These are phyloP conservation scores for Phialophora expanda DNA, from an alignment of 2,329 filamentous ascomycete species.

Conservation along the genomic window DNA sequence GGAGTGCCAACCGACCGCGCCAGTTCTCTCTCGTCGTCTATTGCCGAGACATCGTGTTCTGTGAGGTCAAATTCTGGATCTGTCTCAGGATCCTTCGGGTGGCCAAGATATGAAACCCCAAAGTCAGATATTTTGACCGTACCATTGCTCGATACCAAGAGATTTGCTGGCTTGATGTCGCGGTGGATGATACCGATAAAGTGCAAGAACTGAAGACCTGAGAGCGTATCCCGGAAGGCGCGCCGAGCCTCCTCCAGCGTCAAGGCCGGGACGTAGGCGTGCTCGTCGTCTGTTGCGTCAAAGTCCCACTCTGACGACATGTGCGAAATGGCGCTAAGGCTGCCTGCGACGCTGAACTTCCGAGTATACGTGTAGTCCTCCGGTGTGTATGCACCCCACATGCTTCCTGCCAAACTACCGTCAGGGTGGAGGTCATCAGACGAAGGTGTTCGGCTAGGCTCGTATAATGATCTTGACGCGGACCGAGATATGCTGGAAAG, in stretches of 20 bases:
- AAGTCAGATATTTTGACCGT: constrained; percentile 98
- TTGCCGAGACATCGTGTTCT: constrained; percentile 82
- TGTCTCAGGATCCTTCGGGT: constrained; percentile 77
- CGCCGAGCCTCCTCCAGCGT: constrained; percentile 81
- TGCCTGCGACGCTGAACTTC: constrained; percentile 77
- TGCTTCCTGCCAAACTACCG: constrained; percentile 71
- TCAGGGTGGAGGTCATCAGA: constrained; percentile 32
- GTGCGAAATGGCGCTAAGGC: constrained; percentile 43
- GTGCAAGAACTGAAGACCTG: constrained; percentile 91
- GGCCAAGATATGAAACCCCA: constrained; percentile 94
- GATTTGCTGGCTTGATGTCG: constrained; percentile 97
- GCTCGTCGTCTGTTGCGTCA: constrained; percentile 71
- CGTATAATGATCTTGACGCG: constrained; percentile 36
- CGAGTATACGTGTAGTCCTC: constrained; percentile 63
- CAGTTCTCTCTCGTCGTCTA: constrained; percentile 93
- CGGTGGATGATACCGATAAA: constrained; percentile 98
- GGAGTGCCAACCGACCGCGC: constrained; percentile 98
- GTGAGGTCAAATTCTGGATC: constrained; percentile 71
- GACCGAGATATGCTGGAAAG: constrained; percentile 45
- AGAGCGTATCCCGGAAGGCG: constrained; percentile 88
- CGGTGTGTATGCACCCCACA: constrained; percentile 74
- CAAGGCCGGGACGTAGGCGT: constrained; percentile 91
- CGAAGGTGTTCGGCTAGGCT: constrained; percentile 28
- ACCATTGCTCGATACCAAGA: constrained; percentile 82
- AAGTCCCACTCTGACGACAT: constrained; percentile 53